Conservation (phyloP, 2,329 filamentous ascomycete genomes). For the Exophiala mesophila region DNA sequence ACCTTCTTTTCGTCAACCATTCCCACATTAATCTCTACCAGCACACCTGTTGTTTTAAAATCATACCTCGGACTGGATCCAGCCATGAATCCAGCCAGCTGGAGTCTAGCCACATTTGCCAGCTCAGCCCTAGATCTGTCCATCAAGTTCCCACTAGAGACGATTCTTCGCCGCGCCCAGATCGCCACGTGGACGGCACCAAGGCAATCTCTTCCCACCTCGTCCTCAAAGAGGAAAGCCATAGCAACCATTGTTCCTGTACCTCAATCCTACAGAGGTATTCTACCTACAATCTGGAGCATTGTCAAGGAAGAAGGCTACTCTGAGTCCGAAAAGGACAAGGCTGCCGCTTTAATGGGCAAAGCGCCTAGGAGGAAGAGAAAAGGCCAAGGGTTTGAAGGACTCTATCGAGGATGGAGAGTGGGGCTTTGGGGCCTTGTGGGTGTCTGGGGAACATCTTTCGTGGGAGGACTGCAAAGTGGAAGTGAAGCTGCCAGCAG, state of each 20-base stretch:
- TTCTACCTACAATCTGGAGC: conserved; percentile 84
- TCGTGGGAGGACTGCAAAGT: conserved; percentile 34
- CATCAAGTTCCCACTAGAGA: conserved; percentile 84
- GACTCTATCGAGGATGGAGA: conserved; percentile 55
- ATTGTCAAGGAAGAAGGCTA: conserved; percentile 79
- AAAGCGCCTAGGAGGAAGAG: conserved; percentile 42
- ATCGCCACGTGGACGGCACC: conserved; percentile 63
- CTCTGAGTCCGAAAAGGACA: conserved; percentile 42
- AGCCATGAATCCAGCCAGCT: conserved; percentile 71
- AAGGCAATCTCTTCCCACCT: conserved; percentile 37
- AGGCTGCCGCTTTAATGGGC: conserved; percentile 32
- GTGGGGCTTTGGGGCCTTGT: conserved; percentile 52
- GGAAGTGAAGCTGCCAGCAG: conserved; percentile 17
- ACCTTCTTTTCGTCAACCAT: conserved; percentile 81
- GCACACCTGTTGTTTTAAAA: conserved; percentile 78
- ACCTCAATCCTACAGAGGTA: conserved; percentile 71
- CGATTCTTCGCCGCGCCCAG: conserved; percentile 82
- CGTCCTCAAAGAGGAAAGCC: conserved; percentile 35
- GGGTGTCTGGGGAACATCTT: conserved; percentile 50
- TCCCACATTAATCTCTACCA: conserved; percentile 75
- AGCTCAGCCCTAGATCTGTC: conserved; percentile 76
- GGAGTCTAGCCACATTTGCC: conserved; percentile 76
- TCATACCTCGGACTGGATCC: conserved; percentile 81
- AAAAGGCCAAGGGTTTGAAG: conserved; percentile 52
- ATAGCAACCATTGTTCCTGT: conserved; percentile 71